Base-by-base conservation (phyloP, 805 yeast species). In the Teunomyces kruisii region DNA sequence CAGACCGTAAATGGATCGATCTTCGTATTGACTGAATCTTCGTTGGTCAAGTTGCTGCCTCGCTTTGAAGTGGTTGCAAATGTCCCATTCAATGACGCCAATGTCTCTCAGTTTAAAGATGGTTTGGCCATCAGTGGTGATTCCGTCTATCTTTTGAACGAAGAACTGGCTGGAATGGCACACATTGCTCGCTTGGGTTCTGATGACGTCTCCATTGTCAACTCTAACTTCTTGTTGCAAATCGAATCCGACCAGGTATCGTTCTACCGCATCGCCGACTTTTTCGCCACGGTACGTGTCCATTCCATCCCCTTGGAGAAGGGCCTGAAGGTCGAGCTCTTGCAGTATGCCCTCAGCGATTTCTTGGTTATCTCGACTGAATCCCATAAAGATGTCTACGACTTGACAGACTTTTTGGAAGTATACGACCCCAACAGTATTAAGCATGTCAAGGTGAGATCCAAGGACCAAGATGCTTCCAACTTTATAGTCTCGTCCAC, bases 341-440 rank as follows among this genome's bases (percentile, higher is more conserved):
- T 31, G 22, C 38, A 36, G 9, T 42, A 35, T 17, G 47, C 43
- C 3, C 46, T 51, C 28, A 44, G 50, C 29, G 49, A 47, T 14
- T 47, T 43, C 39, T 42, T 49, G 37, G 24, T 48, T 13, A 40
- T 51, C 9, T 17, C 45, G 8, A 32, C 19, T 6, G 32, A 28
- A 26, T 6, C 32, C 3, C 19, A 17, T 27, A 39, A 40, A 24
- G 41, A 42, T 9, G 44, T 57, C 9, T 54, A 39, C 22, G 62
- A 59, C 43, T 50, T 59, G 39, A 59, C 63, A 8, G 64, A 59
- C 50, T 57, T 48, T 28, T 50, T 56, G 31, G 39, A 44, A 10
- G 40, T 53, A 33, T 48, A 47, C 26, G 55, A 53, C 32, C 13
- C 53, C 4, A 27, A 42, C 12, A 52, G 54, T 44, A 57, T 59